Evolutionary conservation across 2,329 filamentous ascomycete genomes (phyloP), one percentile per base, ranked within the genome.

Genomic region (Arachnomyces sp.): DNA sequence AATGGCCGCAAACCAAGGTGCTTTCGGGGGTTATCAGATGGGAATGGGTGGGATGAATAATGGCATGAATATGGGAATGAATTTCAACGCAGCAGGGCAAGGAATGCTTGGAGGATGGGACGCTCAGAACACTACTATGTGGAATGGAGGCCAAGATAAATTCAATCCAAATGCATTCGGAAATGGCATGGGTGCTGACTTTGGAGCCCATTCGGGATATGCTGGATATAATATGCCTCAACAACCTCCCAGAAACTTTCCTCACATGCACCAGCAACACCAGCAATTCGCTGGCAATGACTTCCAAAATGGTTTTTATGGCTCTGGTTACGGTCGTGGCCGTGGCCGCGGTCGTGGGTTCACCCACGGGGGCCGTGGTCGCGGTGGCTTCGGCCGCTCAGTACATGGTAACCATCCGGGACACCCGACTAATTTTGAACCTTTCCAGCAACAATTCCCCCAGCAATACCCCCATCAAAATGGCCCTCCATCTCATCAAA

Each of bases 231-330:
- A 81, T 81, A 81, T 83, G 77, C 71, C 81, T 73, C 77, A 82
- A n/a, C n/a, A n/a, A 56, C 61, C 80, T 76, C 79, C 81, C 79
- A 82, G 82, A 80, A 86, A 86, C 76, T 88, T 83, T 79, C 80
- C 80, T 67, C 77, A 80, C 52, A 59, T 58, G 57, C 53, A 55
- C 47, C 55, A 56, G 60, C 70, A 71, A 58, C 70, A 73, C 56
- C 60, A 61, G 46, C 61, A 66, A 52, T 76, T 71, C 63, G 68
- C 68, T 66, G 76, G 72, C 71, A 72, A 76, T 72, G 73, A 77
- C 61, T 74, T 70, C 59, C 70, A 84, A 66, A 85, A 85, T 81
- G 82, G 87, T 71, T 87, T 83, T 71, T 80, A 77, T 71, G 78
- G 79, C 65, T 79, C 78, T 65, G 82, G 81, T 48, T 78, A 73